These are phyloP conservation scores for Arabidopsis suecica DNA, from an alignment of 345 rosid genomes.

Conservation along the genomic window DNA sequence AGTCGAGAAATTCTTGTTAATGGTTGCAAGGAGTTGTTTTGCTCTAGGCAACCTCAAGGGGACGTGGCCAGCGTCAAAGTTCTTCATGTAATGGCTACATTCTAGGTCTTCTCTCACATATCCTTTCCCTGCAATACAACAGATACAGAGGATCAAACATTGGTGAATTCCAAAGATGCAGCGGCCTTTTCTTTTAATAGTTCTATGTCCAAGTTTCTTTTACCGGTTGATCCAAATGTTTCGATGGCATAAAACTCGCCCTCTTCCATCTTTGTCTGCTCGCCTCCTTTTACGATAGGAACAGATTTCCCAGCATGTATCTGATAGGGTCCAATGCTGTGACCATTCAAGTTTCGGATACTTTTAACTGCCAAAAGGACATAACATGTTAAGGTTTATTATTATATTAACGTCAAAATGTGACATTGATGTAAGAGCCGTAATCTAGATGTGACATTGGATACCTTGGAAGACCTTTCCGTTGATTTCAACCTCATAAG, in stretches of 20 bases:
- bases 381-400: slow-evolving; percentile 1
- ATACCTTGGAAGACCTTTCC: slow-evolving; percentile 91
- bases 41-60: slow-evolving; percentile 91
- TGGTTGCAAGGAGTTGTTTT: slow-evolving; percentile 90
- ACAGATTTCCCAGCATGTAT: slow-evolving; percentile 97
- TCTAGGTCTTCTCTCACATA: slow-evolving; percentile 89
- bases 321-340: slow-evolving; percentile 86
- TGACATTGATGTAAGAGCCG: neutral
- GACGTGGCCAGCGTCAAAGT: slow-evolving; percentile 75
- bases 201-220: neutral
- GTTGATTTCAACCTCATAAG: slow-evolving; percentile 96
- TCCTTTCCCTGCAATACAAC: slow-evolving; percentile 74
- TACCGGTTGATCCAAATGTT: slow-evolving; percentile 96
- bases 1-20: slow-evolving; percentile 92
- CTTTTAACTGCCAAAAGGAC: slow-evolving; percentile 72
- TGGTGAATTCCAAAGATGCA: neutral
- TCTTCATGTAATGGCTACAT: slow-evolving; percentile 96
- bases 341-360: slow-evolving; percentile 91
- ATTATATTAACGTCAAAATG: neutral
- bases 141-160: slow-evolving; percentile 1
- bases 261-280: slow-evolving; percentile 98
- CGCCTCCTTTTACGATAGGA: slow-evolving; percentile 95
- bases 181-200: slow-evolving; percentile 1
- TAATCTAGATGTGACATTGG: neutral
- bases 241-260: slow-evolving; percentile 95